Evolutionary conservation across 441 rosid genomes (phyloP), one percentile per base, ranked within the genome.

Genomic region (Euphorbia schlechtendalii): DNA sequence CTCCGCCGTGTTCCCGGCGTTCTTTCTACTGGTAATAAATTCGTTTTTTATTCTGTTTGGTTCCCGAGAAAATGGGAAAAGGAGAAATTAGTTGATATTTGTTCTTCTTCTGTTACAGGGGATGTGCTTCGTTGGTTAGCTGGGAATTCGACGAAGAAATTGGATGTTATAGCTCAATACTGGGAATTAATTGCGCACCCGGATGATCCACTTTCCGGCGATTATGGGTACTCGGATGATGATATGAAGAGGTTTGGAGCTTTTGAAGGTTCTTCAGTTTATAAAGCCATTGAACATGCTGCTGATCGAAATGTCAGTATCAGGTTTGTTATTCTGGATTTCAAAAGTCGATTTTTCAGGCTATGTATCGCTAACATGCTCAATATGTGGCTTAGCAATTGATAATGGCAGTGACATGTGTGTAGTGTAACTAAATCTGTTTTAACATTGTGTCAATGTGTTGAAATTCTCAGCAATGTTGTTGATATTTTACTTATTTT

Each of bases 51-150:
- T 8, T 17, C 48, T 11, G 8, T 62, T 59, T 41, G 61, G 13
- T 40, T 14, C 43, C 8, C 30, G 14, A 38, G 15, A 21, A 20
- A 18, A n/a, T 13, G 3, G n/a, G 38, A 13, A 63, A 17, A 24
- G 32, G 3, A 27, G 13, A 13, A 8, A 0, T 9, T 0, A 18
- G 2, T 13, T 20, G n/a, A n/a, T 59, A n/a, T 21, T 21, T 8
- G 6, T 61, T 41, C 45, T 22, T 8, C 27, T 21, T 7, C 56
- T 18, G 43, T 18, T 5, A 56, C 6, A 88, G 96, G 84, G 9
- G 91, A 92, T 76, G 98, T 89, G 76, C 73, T 89, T 15, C 84
- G 73, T 70, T 87, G 96, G 98, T 45, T 89, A 75, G 93, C 90
- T 21, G 81, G 84, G 8, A 92, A 89, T 74, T 80, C 96, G 1